phyloP scores from a whole-genome alignment of 2,329 filamentous ascomycete species.

The Diaporthe vexans region DNA sequence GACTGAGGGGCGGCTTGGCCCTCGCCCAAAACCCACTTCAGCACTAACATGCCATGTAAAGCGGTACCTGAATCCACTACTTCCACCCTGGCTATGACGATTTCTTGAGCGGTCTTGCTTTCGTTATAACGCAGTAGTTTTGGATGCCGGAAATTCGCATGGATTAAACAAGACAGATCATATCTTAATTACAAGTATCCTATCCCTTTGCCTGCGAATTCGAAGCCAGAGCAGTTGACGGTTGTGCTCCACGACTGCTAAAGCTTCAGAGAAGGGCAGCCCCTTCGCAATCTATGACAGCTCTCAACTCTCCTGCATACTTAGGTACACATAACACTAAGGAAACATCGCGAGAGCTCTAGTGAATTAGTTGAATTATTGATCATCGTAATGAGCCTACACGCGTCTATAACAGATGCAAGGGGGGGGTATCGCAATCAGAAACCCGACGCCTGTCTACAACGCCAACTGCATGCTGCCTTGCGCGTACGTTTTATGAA shows the following conservation, averaged over 20 bases:
- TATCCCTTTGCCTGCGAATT: background rate
- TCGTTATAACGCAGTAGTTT: background rate
- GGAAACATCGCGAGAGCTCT: background rate
- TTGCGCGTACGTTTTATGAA: background rate
- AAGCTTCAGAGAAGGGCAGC: background rate
- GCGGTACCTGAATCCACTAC: background rate
- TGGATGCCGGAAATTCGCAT: background rate
- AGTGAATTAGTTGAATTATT: background rate
- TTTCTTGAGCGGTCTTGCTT: background rate
- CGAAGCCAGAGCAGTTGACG: background rate
- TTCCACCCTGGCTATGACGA: background rate
- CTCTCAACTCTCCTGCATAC: background rate
- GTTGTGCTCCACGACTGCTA: too few relatives aligned
- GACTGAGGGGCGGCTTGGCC: background rate
- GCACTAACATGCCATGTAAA: background rate
- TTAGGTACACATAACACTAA: background rate
- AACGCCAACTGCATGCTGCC: slow-evolving; percentile 31
- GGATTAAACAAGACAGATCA: rapidly evolving
- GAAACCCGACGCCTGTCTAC: slow-evolving; percentile 33
- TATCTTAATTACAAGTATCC: background rate
- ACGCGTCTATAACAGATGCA: slow-evolving; percentile 27
- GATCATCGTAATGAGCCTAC: slow-evolving; percentile 8
- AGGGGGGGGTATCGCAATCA: slow-evolving; percentile 34
- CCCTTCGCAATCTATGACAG: too few relatives aligned
- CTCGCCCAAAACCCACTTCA: background rate